A percentile compares a stretch with the other conserved stretches of the same genome.
Conservation (phyloP, 768 basidiomycete genomes). For the Pleurotus platypus region DNA sequence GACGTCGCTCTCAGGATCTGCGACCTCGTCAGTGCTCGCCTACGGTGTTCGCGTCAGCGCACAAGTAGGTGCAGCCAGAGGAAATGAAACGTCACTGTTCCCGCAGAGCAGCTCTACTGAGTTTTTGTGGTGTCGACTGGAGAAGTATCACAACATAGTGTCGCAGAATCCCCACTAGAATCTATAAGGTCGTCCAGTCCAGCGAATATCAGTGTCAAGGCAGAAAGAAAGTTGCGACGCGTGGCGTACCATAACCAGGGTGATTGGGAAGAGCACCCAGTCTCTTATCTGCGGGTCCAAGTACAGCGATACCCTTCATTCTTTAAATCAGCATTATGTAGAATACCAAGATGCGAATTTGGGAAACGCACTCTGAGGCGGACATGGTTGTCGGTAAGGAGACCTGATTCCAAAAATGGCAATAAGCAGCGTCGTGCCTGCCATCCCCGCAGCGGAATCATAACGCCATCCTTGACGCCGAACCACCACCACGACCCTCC, state of each 20-base stretch:
- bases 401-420: conserved; percentile 4
- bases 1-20: conserved; percentile 83
- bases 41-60: conserved; percentile 16
- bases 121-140: conserved; percentile 79
- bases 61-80: no score
- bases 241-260: conserved; percentile 84
- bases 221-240: neutral
- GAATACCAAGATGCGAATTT: neutral
- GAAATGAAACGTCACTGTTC: conserved; percentile 70
- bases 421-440: neutral
- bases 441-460: neutral
- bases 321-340: neutral
- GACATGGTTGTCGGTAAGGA: conserved; percentile 31
- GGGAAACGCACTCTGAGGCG: conserved; percentile 37
- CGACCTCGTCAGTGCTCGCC: conserved; percentile 77
- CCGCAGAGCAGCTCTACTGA: conserved; percentile 71
- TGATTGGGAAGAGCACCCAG: conserved; percentile 95
- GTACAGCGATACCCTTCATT: conserved; percentile 49
- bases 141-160: conserved; percentile 90
- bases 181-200: conserved; percentile 37
- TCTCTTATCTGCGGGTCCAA: conserved; percentile 96
- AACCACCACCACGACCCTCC: no score
- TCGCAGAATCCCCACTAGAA: conserved; percentile 87
- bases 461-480: conserved; percentile 7
- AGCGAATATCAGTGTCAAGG: neutral